These are phyloP conservation scores for Plasmopara muralis DNA, from an alignment of 352 stramenopile genomes.

Conservation along the genomic window DNA sequence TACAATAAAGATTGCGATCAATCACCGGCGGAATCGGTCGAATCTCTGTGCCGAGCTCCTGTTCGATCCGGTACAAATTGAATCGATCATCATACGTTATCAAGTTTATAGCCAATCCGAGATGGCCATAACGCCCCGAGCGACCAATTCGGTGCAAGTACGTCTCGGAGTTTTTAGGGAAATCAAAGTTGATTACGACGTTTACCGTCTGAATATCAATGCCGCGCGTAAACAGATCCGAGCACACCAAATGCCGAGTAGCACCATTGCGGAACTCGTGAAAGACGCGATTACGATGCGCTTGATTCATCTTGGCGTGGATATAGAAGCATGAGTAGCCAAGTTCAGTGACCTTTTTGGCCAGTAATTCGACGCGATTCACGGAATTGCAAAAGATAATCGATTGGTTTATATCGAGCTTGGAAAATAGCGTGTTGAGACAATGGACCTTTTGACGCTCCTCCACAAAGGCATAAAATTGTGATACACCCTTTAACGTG, in stretches of 20 bases:
- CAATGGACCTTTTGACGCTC: constrained; percentile 99
- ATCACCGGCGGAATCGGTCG: constrained; percentile 97
- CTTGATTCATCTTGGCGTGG: constrained; percentile 99
- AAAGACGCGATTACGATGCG: constrained; percentile 98
- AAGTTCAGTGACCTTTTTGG: constrained; percentile 99
- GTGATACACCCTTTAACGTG: constrained; percentile 97
- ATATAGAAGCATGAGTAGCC: constrained; percentile 99
- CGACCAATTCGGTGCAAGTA: constrained; percentile 99
- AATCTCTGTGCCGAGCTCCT: constrained; percentile 99
- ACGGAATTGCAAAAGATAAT: constrained; percentile 99
- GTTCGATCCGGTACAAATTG: constrained; percentile 97
- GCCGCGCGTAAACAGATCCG: constrained; percentile 98
- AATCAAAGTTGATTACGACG: constrained; percentile 99
- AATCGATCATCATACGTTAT: constrained; percentile 99
- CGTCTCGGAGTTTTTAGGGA: constrained; percentile 99
- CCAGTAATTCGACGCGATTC: constrained; percentile 98
- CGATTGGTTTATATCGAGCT: constrained; percentile 99
- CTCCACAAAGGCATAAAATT: constrained; percentile 99
- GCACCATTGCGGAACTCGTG: constrained; percentile 99
- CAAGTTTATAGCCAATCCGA: constrained; percentile 99
- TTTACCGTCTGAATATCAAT: constrained; percentile 99
- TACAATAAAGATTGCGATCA: constrained; percentile 98
- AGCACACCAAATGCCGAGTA: constrained; percentile 97
- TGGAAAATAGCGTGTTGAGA: constrained; percentile 99
- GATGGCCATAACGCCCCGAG: constrained; percentile 97